Evolutionary conservation across 306 rosid genomes (phyloP).

Genomic region (Morella rubra): DNA sequence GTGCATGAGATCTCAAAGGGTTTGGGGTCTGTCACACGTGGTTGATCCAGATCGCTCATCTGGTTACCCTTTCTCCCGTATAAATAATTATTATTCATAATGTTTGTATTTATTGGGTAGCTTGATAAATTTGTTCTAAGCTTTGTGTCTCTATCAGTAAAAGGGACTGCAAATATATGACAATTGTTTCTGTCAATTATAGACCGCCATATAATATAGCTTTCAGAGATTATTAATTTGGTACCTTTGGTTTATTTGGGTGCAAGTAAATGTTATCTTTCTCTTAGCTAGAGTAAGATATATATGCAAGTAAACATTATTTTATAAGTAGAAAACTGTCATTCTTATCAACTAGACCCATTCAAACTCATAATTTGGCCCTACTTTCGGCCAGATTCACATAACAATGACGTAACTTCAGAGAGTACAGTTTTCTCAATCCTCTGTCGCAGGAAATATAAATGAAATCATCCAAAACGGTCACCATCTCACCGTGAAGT

Average conservation of each 20-base stretch:
- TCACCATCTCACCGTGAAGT: too few species aligned
- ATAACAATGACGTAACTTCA: too few species aligned
- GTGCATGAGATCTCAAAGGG: slow-evolving; percentile 48
- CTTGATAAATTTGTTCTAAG: slow-evolving; percentile 11
- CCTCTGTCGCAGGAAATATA: too few species aligned
- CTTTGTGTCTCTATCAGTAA: slow-evolving; percentile 9
- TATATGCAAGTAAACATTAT: background rate
- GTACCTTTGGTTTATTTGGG: background rate
- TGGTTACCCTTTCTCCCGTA: background rate
- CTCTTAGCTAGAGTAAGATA: background rate
- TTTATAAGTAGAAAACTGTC: background rate
- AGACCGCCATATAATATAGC: background rate
- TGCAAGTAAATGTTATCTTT: background rate
- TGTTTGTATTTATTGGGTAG: background rate
- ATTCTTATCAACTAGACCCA: background rate
- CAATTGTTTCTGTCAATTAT: slow-evolving; percentile 25
- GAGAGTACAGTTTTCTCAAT: background rate
- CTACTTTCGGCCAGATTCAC: background rate
- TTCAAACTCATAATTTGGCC: background rate
- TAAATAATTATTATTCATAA: background rate
- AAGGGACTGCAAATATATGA: slow-evolving; percentile 19
- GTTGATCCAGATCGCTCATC: slow-evolving; percentile 28
- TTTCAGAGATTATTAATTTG: slow-evolving; percentile 1
- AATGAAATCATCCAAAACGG: too few species aligned
- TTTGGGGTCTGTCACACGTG: slow-evolving; percentile 61